Evolutionary conservation across 495 filamentous ascomycete genomes (phyloP).

Genomic region (Neurospora sp.): DNA sequence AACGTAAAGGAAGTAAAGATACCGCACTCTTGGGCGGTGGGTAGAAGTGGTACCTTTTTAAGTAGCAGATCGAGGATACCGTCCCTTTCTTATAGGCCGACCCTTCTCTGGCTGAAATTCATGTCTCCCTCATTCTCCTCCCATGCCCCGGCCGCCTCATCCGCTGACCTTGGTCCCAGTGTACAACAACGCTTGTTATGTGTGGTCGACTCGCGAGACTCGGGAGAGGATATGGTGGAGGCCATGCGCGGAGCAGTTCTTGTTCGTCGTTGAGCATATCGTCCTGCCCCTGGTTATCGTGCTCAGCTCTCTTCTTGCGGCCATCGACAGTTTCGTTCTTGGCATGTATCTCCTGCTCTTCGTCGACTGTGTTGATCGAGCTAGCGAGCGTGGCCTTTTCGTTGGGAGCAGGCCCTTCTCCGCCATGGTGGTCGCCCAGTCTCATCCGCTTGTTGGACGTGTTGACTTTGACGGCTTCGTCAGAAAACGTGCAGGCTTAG

Average conservation of each 20-base stretch:
- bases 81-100: neutral
- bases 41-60: too few relatives aligned
- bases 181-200: neutral
- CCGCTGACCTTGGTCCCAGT: neutral
- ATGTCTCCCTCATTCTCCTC: neutral
- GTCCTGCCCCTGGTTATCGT: neutral
- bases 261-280: neutral
- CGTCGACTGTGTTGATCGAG: neutral
- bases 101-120: neutral
- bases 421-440: neutral
- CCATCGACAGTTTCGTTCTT: rapidly evolving
- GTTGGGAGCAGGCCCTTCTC: neutral
- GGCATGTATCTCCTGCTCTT: neutral
- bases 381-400: neutral
- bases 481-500: neutral
- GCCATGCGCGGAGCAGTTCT: neutral
- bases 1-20: too few relatives aligned
- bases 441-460: neutral
- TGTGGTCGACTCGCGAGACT: neutral
- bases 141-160: neutral
- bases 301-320: neutral
- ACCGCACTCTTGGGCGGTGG: too few relatives aligned
- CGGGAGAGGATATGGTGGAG: neutral
- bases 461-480: neutral
- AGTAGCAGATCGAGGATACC: too few relatives aligned